These are phyloP conservation scores for Melanomma pulvis-pyrius DNA, from an alignment of 495 filamentous ascomycete genomes.

Conservation along the genomic window DNA sequence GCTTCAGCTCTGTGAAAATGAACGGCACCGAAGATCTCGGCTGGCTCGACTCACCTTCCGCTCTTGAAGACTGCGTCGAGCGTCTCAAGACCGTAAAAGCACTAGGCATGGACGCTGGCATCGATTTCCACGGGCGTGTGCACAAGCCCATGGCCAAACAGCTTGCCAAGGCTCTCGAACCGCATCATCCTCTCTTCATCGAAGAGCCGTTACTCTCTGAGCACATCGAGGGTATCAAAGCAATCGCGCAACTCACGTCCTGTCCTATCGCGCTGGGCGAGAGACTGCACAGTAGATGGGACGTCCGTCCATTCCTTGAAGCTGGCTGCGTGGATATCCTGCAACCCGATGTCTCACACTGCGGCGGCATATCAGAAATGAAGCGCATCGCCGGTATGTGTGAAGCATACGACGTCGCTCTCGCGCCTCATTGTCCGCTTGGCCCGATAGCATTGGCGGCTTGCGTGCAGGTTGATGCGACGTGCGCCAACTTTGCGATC, in stretches of 20 bases:
- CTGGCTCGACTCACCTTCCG: slow-evolving; percentile 74
- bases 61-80: slow-evolving; percentile 66
- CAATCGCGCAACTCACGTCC: slow-evolving; percentile 61
- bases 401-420: slow-evolving; percentile 75
- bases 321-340: slow-evolving; percentile 70
- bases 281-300: slow-evolving; percentile 74
- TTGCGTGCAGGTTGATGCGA: slow-evolving; percentile 67
- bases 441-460: slow-evolving; percentile 77
- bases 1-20: slow-evolving; percentile 77
- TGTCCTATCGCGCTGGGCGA: slow-evolving; percentile 77
- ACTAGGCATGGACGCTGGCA: slow-evolving; percentile 68
- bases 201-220: slow-evolving; percentile 77
- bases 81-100: slow-evolving; percentile 70
- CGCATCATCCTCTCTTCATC: slow-evolving; percentile 74
- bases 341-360: slow-evolving; percentile 77
- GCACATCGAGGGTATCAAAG: slow-evolving; percentile 70
- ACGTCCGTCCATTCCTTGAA: slow-evolving; percentile 73
- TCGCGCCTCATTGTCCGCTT: slow-evolving; percentile 78
- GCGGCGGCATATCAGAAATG: slow-evolving; percentile 75
- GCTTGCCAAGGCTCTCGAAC: slow-evolving; percentile 69
- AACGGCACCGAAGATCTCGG: slow-evolving; percentile 78
- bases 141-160: slow-evolving; percentile 83
- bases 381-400: slow-evolving; percentile 72
- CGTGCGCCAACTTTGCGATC: slow-evolving; percentile 71
- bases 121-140: slow-evolving; percentile 79